Evolutionary conservation across 2,329 filamentous ascomycete species (phyloP).

Genomic region (Lachnellula willkommii): DNA sequence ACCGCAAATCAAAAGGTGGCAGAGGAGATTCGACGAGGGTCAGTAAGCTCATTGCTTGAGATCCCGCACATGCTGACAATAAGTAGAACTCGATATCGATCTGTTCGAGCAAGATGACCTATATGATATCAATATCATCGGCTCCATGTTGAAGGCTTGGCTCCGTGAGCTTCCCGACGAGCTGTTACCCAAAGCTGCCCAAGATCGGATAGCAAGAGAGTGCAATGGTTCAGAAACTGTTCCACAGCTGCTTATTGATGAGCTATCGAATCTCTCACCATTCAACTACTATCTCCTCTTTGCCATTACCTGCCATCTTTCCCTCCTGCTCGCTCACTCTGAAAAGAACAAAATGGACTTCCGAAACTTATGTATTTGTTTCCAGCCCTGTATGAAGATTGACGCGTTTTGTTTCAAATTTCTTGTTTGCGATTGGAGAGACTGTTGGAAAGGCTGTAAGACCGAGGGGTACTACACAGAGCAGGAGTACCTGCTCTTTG

Average conservation of each 20-base stretch:
- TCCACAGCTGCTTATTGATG: slow-evolving; percentile 80
- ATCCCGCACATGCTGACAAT: slow-evolving; percentile 13
- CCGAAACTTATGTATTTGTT: slow-evolving; percentile 91
- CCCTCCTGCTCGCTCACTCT: slow-evolving; percentile 81
- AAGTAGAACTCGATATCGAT: slow-evolving; percentile 76
- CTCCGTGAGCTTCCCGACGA: slow-evolving; percentile 91
- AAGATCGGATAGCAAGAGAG: slow-evolving; percentile 73
- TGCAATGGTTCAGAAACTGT: slow-evolving; percentile 74
- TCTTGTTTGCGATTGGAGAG: slow-evolving; percentile 88
- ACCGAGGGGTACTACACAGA: slow-evolving; percentile 78
- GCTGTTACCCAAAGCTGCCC: slow-evolving; percentile 78
- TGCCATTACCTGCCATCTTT: slow-evolving; percentile 93
- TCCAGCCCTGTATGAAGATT: slow-evolving; percentile 95
- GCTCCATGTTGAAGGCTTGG: slow-evolving; percentile 95
- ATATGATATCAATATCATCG: slow-evolving; percentile 94
- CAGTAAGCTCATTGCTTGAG: slow-evolving; percentile 24
- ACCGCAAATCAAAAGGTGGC: slow-evolving; percentile 88
- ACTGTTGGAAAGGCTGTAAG: slow-evolving; percentile 95
- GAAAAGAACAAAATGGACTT: slow-evolving; percentile 99
- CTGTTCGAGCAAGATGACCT: slow-evolving; percentile 81
- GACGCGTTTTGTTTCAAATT: slow-evolving; percentile 95
- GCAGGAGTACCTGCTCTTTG: slow-evolving; percentile 58
- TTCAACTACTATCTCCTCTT: slow-evolving; percentile 98
- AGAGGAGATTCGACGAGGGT: slow-evolving; percentile 84
- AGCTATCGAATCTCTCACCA: slow-evolving; percentile 87